Conservation (phyloP, 1,284 basidiomycete species). For the Schizophyllum commune region DNA sequence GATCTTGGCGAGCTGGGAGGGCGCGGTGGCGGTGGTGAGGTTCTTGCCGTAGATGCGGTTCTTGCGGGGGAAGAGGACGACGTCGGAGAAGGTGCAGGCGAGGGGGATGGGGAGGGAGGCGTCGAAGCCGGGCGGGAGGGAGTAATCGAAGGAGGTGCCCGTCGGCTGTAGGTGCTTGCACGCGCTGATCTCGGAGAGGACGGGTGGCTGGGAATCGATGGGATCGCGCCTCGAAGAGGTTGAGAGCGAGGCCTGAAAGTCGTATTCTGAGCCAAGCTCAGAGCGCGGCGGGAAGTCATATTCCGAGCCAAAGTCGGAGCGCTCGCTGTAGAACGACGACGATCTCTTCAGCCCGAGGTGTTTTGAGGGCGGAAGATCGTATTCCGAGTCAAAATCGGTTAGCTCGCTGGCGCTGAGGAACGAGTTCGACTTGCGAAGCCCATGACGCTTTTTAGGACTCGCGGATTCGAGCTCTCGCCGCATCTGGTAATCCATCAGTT, state of each 20-base stretch:
- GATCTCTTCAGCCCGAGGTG: not conserved
- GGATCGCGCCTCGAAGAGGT: not conserved
- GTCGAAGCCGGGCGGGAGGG: too few relatives aligned
- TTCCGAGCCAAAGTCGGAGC: too few relatives aligned
- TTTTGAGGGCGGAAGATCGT: not conserved
- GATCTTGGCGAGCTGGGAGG: constrained; percentile 41
- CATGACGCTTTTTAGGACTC: not conserved
- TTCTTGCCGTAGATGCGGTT: constrained; percentile 47
- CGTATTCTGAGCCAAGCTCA: not conserved
- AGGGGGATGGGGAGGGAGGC: constrained; percentile 19
- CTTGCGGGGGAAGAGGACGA: constrained; percentile 42
- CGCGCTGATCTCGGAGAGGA: not conserved
- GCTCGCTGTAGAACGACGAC: not conserved
- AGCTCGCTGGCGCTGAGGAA: too few relatives aligned
- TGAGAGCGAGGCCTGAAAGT: not conserved
- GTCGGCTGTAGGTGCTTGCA: not conserved
- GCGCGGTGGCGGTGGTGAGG: constrained; percentile 26
- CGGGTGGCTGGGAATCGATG: not conserved
- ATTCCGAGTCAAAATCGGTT: not conserved
- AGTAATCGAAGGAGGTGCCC: not conserved
- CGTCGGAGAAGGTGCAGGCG: constrained; percentile 34
- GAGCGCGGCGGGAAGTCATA: too few relatives aligned
- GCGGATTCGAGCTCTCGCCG: not conserved
- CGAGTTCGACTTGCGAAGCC: too few relatives aligned
- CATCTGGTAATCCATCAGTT: not conserved